Conservation (phyloP, 352 stramenopile genomes). For the Phytophthora foliorum region DNA sequence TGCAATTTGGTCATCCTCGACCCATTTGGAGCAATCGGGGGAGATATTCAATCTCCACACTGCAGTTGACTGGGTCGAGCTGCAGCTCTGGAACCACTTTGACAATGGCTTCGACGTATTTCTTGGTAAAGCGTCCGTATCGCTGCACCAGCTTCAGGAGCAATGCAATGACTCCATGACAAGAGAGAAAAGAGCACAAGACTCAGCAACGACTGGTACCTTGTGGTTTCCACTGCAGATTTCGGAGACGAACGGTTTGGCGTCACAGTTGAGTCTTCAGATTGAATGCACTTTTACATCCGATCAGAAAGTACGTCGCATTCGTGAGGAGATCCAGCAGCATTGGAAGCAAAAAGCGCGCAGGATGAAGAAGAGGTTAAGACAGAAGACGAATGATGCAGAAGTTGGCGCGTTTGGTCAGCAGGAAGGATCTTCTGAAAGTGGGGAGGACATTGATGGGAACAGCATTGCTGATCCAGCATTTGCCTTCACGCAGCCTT, state of each 20-base stretch:
- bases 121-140: constrained; percentile 51
- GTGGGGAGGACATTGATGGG: constrained; percentile 7
- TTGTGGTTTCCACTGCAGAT: constrained; percentile 57
- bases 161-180: constrained; percentile 3
- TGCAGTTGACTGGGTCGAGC: constrained; percentile 51
- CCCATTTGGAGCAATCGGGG: neutral
- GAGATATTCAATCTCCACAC: constrained; percentile 43
- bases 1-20: constrained; percentile 36
- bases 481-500: constrained; percentile 67
- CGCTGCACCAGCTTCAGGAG: constrained; percentile 40
- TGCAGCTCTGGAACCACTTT: constrained; percentile 79
- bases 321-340: constrained; percentile 28
- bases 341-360: constrained; percentile 7
- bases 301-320: constrained; percentile 36
- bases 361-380: neutral
- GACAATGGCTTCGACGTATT: constrained; percentile 64
- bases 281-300: constrained; percentile 45
- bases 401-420: neutral
- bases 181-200: neutral
- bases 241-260: constrained; percentile 21
- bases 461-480: constrained; percentile 51
- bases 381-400: neutral
- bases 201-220: constrained; percentile 18
- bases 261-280: constrained; percentile 46
- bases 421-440: constrained; percentile 9